These are phyloP conservation scores for Apiospora kogelbergensis DNA, from an alignment of 2,329 filamentous ascomycete species.

Conservation along the genomic window DNA sequence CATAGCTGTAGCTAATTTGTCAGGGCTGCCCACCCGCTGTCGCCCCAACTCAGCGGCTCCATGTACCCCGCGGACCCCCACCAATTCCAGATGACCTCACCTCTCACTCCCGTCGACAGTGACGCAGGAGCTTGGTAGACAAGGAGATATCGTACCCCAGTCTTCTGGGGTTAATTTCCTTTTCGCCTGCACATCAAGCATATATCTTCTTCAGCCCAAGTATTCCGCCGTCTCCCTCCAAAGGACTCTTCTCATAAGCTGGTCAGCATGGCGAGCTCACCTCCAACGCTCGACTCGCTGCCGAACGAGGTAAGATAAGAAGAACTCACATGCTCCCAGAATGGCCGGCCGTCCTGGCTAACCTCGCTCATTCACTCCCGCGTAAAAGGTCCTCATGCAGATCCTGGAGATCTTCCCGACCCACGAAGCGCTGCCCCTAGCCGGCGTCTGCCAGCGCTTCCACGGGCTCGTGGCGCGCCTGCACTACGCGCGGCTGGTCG, in stretches of 20 bases:
- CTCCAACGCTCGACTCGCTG: not conserved
- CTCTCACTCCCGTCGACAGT: not conserved
- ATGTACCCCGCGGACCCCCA: not conserved
- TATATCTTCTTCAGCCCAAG: not conserved
- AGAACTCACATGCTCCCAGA: too few relatives aligned
- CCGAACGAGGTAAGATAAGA: conserved; percentile 1
- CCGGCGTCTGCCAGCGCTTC: conserved; percentile 61
- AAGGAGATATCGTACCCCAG: not conserved
- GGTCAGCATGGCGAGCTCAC: not conserved
- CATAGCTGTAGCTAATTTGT: not conserved
- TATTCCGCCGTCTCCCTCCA: too few relatives aligned
- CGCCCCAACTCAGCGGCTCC: not conserved
- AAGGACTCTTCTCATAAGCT: not conserved
- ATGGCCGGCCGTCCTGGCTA: too few relatives aligned
- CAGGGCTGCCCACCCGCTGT: not conserved
- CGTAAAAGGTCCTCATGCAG: conserved; percentile 49
- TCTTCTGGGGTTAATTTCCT: not conserved
- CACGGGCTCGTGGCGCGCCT: conserved; percentile 63
- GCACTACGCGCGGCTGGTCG: conserved; percentile 62
- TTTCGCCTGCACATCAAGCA: not conserved
- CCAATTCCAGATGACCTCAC: not conserved
- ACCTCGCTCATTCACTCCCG: too few relatives aligned
- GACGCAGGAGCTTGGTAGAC: not conserved
- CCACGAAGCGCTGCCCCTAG: conserved; percentile 54
- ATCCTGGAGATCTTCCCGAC: conserved; percentile 50